Evolutionary conservation across 495 filamentous ascomycete genomes (phyloP).

Genomic region (Xylaria castorea): DNA sequence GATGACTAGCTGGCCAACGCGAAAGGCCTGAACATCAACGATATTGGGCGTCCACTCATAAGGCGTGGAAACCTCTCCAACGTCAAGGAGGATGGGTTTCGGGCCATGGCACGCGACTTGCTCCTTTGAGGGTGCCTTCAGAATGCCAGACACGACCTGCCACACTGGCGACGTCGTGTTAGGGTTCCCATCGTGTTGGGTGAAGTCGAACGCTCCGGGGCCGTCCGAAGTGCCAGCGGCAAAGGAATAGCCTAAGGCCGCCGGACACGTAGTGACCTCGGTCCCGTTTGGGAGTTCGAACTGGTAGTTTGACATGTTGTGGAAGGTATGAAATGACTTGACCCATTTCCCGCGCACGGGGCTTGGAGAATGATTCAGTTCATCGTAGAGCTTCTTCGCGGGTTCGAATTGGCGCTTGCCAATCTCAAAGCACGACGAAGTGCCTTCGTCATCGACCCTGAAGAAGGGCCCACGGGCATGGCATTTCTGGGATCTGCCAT

Average conservation of each 20-base stretch:
- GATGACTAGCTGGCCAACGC: conserved; percentile 87
- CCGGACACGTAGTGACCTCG: conserved; percentile 76
- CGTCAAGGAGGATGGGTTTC: conserved; percentile 90
- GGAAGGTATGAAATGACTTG: conserved; percentile 75
- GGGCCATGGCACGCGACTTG: conserved; percentile 80
- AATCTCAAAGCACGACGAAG: conserved; percentile 80
- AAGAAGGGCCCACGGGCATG: conserved; percentile 88
- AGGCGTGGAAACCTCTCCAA: conserved; percentile 77
- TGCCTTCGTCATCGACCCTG: conserved; percentile 71
- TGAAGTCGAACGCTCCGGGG: conserved; percentile 93
- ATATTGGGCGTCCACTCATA: conserved; percentile 94
- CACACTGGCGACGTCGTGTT: conserved; percentile 85
- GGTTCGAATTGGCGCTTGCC: conserved; percentile 74
- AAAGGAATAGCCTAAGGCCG: conserved; percentile 93
- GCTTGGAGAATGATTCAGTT: conserved; percentile 54
- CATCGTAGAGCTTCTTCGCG: conserved; percentile 68
- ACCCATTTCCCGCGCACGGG: conserved; percentile 67
- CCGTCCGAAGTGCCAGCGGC: conserved; percentile 95
- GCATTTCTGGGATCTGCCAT: conserved; percentile 75
- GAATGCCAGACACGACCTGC: conserved; percentile 72
- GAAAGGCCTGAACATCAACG: conserved; percentile 87
- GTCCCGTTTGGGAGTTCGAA: conserved; percentile 81
- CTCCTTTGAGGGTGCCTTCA: conserved; percentile 73
- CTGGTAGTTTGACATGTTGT: conserved; percentile 74
- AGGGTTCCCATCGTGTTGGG: conserved; percentile 76